These are phyloP conservation scores for Leucosporidium scottii DNA, from an alignment of 768 basidiomycete genomes.

Conservation along the genomic window DNA sequence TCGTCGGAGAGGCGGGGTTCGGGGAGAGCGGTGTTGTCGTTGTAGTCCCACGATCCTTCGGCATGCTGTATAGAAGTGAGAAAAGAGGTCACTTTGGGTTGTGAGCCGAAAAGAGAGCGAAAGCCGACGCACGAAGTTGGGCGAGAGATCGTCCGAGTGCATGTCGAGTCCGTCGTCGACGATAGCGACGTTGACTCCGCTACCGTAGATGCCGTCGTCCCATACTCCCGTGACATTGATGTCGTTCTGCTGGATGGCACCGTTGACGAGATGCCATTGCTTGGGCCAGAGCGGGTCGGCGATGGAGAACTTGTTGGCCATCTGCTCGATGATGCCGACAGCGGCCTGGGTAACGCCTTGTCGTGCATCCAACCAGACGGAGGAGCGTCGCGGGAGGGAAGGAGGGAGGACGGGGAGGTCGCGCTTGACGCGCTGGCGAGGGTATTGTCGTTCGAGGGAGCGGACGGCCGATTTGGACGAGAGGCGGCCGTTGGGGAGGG, in stretches of 20 bases:
- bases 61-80: slow-evolving; percentile 53
- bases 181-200: slow-evolving; percentile 75
- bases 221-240: slow-evolving; percentile 92
- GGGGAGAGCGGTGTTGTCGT: slow-evolving; percentile 81
- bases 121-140: slow-evolving; percentile 71
- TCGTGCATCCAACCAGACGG: not conserved
- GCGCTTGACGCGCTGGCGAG: slow-evolving; percentile 42
- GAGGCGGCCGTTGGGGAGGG: slow-evolving; percentile 4
- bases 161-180: slow-evolving; percentile 93
- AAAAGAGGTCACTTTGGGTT: not conserved
- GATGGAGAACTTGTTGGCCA: slow-evolving; percentile 60
- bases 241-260: slow-evolving; percentile 59
- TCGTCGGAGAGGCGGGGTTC: slow-evolving; percentile 83
- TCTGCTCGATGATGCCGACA: slow-evolving; percentile 8
- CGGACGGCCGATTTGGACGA: slow-evolving; percentile 25
- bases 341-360: not conserved
- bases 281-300: slow-evolving; percentile 69
- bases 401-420: slow-evolving; percentile 30
- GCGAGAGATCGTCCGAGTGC: slow-evolving; percentile 72
- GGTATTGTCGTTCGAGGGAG: slow-evolving; percentile 37
- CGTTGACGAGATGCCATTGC: slow-evolving; percentile 96
- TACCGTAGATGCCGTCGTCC: slow-evolving; percentile 82
- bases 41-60: slow-evolving; percentile 88
- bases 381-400: not conserved
- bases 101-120: not conserved